Conservation (phyloP, 805 yeast species). For the Nakazawaea anatomiae region DNA sequence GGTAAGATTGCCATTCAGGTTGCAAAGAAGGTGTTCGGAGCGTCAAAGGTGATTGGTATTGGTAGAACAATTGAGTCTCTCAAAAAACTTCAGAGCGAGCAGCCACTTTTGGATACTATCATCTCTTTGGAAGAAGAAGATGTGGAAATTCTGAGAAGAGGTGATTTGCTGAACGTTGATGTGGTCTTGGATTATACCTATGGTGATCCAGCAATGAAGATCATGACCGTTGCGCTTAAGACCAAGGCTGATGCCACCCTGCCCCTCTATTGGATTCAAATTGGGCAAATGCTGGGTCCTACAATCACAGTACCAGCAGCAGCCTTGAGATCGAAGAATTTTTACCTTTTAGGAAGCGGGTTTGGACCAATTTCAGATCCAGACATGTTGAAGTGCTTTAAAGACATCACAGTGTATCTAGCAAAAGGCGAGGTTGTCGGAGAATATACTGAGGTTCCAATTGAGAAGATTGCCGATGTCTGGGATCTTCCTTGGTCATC, state of each 20-base stretch:
- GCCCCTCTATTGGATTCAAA: neutral
- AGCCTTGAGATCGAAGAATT: neutral
- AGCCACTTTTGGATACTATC: conserved; percentile 1
- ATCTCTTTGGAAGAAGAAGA: neutral
- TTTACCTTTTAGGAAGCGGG: neutral
- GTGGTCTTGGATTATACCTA: conserved; percentile 1
- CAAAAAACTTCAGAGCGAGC: neutral
- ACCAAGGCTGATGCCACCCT: neutral
- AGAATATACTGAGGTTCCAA: neutral
- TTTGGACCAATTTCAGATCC: neutral
- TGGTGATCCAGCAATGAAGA: neutral
- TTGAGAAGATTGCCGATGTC: neutral
- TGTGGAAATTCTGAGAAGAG: neutral
- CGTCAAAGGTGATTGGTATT: neutral
- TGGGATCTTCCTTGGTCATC: conserved; percentile 4
- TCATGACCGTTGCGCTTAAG: neutral
- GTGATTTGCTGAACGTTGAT: neutral
- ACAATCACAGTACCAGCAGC: neutral
- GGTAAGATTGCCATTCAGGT: neutral
- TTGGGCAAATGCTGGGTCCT: neutral
- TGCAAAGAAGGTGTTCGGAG: neutral
- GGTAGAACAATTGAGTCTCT: neutral
- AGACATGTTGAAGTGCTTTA: neutral
- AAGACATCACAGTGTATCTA: neutral
- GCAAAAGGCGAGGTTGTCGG: neutral